Evolutionary conservation across 495 filamentous ascomycete species (phyloP), one percentile per base, ranked within the genome.

Genomic region (Astrocystis sublimbata): DNA sequence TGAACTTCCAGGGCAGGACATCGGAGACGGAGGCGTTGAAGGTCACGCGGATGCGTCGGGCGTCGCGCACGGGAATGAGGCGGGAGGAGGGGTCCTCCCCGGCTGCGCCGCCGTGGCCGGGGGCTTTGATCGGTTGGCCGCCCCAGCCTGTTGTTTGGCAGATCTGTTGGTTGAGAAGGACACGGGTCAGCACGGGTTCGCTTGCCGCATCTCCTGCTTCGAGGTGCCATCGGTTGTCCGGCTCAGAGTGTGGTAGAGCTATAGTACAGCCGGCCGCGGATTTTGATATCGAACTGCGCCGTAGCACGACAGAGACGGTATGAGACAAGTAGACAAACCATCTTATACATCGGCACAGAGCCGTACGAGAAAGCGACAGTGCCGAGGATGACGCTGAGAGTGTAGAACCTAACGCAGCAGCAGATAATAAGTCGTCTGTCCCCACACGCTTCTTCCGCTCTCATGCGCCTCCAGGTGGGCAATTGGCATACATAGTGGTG

Each of bases 111-210:
- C 78, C 78, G 76, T 97, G 92, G n/a, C 80, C 81, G 3, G 84
- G 76, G 45, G 93, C 90, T 63, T 89, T 89, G 58, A 98, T 86
- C 13, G 94, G 94, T 69, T 96, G 92, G 19, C 94, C 94, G 65
- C 91, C 91, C 88, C 89, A 99, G 68, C 94, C 94, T 2, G 91
- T 98, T 40, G 93, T 93, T 73, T 96, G 91, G 78, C 94, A 99
- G 69, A 99, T 96, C 89, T 96, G 64, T 56, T 38, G 15, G n/a
- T 24, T 30, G 43, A 8, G 23, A 21, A 26, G 9, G n/a, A n/a
- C n/a, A 53, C 4, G 21, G 3, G 58, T 61, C 21, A 61, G 58
- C 26, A 24, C 13, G 15, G 45, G 30, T 23, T n/a, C n/a, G n/a
- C n/a, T n/a, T n/a, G n/a, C n/a, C n/a, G n/a, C n/a, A n/a, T n/a